phyloP scores from a whole-genome alignment of 2,329 filamentous ascomycete species.

The Rhinocladiella similis region DNA sequence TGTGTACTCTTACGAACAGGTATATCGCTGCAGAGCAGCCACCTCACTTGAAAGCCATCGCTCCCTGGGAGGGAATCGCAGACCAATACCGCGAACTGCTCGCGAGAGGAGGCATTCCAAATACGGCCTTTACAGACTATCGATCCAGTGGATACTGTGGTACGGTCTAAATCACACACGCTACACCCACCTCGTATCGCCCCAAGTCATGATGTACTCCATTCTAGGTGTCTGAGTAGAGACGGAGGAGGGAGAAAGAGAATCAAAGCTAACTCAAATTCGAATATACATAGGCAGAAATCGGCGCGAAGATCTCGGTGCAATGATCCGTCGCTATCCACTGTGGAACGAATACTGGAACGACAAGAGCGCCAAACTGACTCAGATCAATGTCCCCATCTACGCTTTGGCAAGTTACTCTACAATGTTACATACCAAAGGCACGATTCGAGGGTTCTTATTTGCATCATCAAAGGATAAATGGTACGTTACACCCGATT shows the following conservation, averaged over 20 bases:
- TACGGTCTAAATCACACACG: too few relatives aligned
- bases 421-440: conserved; percentile 39
- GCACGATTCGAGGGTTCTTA: conserved; percentile 40
- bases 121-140: conserved; percentile 14
- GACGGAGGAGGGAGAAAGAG: too few relatives aligned
- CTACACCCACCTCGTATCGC: too few relatives aligned
- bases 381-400: conserved; percentile 35
- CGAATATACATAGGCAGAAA: conserved; percentile 11
- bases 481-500: conserved; percentile 30
- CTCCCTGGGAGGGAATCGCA: conserved; percentile 44
- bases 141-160: conserved; percentile 11
- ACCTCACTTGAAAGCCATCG: conserved; percentile 45
- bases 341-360: conserved; percentile 33
- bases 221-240: too few relatives aligned
- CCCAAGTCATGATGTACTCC: too few relatives aligned
- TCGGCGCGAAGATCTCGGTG: conserved; percentile 39
- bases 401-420: conserved; percentile 39
- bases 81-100: conserved; percentile 51
- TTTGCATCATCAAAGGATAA: conserved; percentile 42
- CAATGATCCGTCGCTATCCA: conserved; percentile 43
- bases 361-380: conserved; percentile 26
- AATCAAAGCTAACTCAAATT: background rate
- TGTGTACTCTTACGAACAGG: conserved; percentile 36
- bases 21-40: conserved; percentile 45
- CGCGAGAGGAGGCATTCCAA: conserved; percentile 41